A percentile compares a stretch with the other conserved stretches of the same genome.
These are phyloP conservation scores for Aureobasidium melanogenum DNA, from an alignment of 2,329 filamentous ascomycete genomes.

Conservation along the genomic window DNA sequence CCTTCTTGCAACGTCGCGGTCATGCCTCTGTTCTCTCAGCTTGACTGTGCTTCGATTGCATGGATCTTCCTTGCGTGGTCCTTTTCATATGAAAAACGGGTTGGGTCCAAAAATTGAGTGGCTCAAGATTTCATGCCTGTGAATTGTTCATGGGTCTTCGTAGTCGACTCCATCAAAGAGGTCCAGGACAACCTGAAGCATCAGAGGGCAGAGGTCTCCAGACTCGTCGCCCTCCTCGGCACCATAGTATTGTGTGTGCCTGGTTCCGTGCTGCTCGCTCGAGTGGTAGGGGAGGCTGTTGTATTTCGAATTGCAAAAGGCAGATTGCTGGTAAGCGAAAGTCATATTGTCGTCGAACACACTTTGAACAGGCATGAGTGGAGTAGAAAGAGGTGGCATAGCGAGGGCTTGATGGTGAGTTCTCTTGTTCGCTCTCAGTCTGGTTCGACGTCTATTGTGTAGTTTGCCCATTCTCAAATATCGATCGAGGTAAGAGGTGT, in stretches of 20 bases:
- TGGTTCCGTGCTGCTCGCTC: background rate
- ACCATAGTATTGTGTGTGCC: constrained; percentile 33
- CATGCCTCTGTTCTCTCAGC: background rate
- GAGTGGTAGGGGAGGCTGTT: background rate
- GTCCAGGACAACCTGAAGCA: constrained; percentile 36
- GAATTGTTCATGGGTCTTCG: constrained; percentile 28
- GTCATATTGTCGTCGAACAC: background rate
- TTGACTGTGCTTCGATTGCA: background rate
- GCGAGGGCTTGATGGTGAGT: constrained; percentile 1
- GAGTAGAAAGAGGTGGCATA: background rate
- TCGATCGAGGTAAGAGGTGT: background rate
- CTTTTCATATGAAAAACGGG: background rate
- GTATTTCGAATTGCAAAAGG: background rate
- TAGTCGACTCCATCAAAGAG: constrained; percentile 37
- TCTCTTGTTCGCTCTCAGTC: constrained; percentile 26
- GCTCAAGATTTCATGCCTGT: background rate
- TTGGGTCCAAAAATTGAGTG: background rate
- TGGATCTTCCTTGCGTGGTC: background rate
- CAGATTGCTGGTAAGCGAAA: background rate
- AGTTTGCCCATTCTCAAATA: constrained; percentile 30
- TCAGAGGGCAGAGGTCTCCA: constrained; percentile 32
- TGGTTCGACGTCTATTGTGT: constrained; percentile 36
- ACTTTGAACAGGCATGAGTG: background rate
- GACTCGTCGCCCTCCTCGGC: constrained; percentile 32
- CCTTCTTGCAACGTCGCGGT: background rate